Evolutionary conservation across 2,329 filamentous ascomycete species (phyloP).

Genomic region (Cercospora canescens): DNA sequence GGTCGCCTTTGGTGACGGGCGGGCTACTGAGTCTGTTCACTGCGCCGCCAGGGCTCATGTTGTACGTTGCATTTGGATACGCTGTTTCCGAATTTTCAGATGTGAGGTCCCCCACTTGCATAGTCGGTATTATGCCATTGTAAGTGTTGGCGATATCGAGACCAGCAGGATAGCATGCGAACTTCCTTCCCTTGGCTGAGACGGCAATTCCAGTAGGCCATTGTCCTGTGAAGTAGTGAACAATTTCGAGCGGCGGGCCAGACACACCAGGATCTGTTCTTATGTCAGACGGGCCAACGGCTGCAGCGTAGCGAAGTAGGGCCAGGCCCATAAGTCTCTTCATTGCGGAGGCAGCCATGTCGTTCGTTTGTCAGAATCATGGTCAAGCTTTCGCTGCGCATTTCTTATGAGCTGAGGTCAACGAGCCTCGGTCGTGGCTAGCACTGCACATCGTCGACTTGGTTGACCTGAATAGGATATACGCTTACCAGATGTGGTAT

Average conservation of each 20-base stretch:
- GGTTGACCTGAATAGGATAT: not conserved
- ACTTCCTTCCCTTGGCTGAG: slow-evolving; percentile 48
- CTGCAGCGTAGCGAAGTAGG: slow-evolving; percentile 1
- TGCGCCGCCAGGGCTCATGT: slow-evolving; percentile 47
- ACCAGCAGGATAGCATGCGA: slow-evolving; percentile 49
- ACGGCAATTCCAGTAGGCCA: slow-evolving; percentile 52
- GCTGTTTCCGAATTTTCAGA: slow-evolving; percentile 41
- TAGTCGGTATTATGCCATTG: slow-evolving; percentile 39
- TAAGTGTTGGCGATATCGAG: slow-evolving; percentile 38
- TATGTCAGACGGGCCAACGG: slow-evolving; percentile 14
- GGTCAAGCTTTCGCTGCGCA: not conserved
- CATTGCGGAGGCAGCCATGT: not conserved
- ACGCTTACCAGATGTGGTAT: not conserved
- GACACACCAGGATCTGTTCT: slow-evolving; percentile 18
- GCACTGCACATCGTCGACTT: not conserved
- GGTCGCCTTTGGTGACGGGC: slow-evolving; percentile 40
- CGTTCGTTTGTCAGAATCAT: not conserved
- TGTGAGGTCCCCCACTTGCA: slow-evolving; percentile 47
- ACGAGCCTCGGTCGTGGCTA: not conserved
- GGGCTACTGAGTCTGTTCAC: slow-evolving; percentile 50
- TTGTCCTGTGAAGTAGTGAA: slow-evolving; percentile 50
- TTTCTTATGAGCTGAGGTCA: not conserved
- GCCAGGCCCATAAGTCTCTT: not conserved
- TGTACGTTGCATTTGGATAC: slow-evolving; percentile 43
- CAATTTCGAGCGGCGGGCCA: slow-evolving; percentile 17